Evolutionary conservation across 768 basidiomycete genomes (phyloP), one percentile per base, ranked within the genome.

Genomic region (Panellus pusillus): DNA sequence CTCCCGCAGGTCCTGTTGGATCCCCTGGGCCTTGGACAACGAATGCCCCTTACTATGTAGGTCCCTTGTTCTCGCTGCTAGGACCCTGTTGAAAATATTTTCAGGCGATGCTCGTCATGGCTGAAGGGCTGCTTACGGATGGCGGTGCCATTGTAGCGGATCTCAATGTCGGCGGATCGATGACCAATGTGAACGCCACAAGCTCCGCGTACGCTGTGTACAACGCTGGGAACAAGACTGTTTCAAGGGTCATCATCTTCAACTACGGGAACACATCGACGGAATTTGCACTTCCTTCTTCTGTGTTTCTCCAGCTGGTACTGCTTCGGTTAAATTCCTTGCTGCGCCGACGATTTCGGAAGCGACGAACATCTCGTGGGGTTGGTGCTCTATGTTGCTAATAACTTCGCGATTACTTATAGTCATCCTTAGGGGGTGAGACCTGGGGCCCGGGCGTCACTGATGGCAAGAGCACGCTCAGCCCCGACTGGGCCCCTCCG

Each of bases 131-230:
- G 39, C 63, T 66, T 43, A 70, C 71, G 12, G 60, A 66, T 6
- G 72, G 74, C 44, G 79, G 78, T 2, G 71, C 64, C 52, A 70
- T 74, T 19, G 78, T 81, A 31, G 63, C 70, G 13, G 80, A 81
- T 57, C 68, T 83, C n/a, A 67, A 78, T 55, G 61, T 80, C 43
- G 62, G 57, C 19, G 68, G 69, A 37, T 80, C 78, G 8, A 70
- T 42, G 47, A 59, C 61, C 13, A 67, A 76, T 52, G 62, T 61
- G 12, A 70, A 66, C 58, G 70, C 74, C 29, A 74, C 74, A 18
- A 72, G 72, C 36, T 76, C 79, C 55, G 73, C 79, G 29, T 87
- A 89, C 63, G 83, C 79, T 6, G 66, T 87, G 24, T 84, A 84
- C 70, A 81, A 87, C 55, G 72, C 79, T 32, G 66, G 64, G 12